These are phyloP conservation scores for Penicillium canariense DNA, from an alignment of 495 filamentous ascomycete species.

Conservation along the genomic window DNA sequence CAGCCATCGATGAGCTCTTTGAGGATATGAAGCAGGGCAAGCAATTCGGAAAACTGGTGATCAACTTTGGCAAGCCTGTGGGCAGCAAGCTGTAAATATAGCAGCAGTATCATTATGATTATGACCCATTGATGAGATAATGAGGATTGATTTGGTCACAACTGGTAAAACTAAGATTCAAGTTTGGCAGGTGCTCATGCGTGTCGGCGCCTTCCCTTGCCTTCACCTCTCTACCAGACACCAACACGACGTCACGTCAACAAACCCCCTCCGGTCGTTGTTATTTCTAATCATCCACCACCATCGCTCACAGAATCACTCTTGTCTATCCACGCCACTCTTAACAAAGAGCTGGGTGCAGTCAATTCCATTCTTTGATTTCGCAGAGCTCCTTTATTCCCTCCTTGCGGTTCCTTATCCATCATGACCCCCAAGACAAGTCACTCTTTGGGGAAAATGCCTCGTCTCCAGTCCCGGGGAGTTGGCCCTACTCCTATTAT, in stretches of 20 bases:
- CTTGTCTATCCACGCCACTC: neutral
- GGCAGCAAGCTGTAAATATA: conserved; percentile 44
- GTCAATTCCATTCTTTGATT: neutral
- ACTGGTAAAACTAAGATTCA: neutral
- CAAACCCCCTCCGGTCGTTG: neutral
- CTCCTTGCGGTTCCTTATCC: neutral
- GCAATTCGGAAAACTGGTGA: conserved; percentile 77
- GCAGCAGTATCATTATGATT: neutral
- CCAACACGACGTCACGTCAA: no score
- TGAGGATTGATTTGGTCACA: neutral
- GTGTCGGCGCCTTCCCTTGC: neutral
- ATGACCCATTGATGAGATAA: neutral
- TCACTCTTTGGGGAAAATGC: neutral
- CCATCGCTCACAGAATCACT: neutral
- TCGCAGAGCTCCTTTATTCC: neutral
- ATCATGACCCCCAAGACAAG: neutral
- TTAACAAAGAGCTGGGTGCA: neutral
- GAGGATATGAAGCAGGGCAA: conserved; percentile 71
- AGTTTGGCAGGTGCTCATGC: neutral
- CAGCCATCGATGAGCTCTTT: conserved; percentile 65
- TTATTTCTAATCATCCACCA: neutral
- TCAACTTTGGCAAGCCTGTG: conserved; percentile 47
- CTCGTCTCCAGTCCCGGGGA: neutral
- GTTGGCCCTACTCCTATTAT: neutral
- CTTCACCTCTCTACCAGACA: neutral